A percentile compares a stretch with the other conserved stretches of the same genome.
These are phyloP conservation scores for Leccinum olivaceopallidum DNA, from an alignment of 768 basidiomycete genomes.

Conservation along the genomic window DNA sequence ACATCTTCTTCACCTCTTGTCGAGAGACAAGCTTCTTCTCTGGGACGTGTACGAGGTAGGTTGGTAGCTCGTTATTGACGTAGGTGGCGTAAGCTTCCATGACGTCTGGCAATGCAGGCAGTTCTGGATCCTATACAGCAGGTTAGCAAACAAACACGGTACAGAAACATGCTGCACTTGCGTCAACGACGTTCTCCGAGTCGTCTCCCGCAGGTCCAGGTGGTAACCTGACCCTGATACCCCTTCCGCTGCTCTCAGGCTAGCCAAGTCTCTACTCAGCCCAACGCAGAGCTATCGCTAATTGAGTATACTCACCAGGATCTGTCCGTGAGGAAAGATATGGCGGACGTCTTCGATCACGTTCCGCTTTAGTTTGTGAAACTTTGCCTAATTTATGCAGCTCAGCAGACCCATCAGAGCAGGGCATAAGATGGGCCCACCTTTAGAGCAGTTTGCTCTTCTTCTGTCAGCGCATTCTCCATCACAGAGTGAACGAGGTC, in stretches of 20 bases:
- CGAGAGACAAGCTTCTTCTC: conserved; percentile 30
- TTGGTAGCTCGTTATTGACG: conserved; percentile 33
- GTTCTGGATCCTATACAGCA: conserved; percentile 14
- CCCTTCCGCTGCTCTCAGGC: conserved; percentile 28
- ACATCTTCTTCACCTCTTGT: conserved; percentile 33
- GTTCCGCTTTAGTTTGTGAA: conserved; percentile 30
- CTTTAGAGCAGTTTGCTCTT: conserved; percentile 29
- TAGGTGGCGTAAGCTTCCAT: conserved; percentile 22
- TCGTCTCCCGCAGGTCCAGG: conserved; percentile 14
- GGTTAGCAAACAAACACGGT: not conserved
- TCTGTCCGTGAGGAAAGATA: conserved; percentile 31
- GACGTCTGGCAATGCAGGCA: conserved; percentile 23
- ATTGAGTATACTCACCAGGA: conserved; percentile 21
- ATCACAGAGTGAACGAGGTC: conserved; percentile 27
- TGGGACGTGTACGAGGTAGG: conserved; percentile 30
- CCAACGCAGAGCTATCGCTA: not conserved
- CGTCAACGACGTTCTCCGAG: conserved; percentile 7
- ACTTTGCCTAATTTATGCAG: conserved; percentile 23
- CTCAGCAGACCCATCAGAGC: not conserved
- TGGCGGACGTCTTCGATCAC: conserved; percentile 30
- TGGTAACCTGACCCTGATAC: conserved; percentile 24
- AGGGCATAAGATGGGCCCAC: conserved; percentile 3
- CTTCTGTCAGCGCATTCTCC: conserved; percentile 19
- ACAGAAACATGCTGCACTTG: not conserved
- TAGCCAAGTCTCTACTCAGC: conserved; percentile 1